Evolutionary conservation across 306 rosid genomes (phyloP), one percentile per base, ranked within the genome.

Genomic region (Malus sieversii): DNA sequence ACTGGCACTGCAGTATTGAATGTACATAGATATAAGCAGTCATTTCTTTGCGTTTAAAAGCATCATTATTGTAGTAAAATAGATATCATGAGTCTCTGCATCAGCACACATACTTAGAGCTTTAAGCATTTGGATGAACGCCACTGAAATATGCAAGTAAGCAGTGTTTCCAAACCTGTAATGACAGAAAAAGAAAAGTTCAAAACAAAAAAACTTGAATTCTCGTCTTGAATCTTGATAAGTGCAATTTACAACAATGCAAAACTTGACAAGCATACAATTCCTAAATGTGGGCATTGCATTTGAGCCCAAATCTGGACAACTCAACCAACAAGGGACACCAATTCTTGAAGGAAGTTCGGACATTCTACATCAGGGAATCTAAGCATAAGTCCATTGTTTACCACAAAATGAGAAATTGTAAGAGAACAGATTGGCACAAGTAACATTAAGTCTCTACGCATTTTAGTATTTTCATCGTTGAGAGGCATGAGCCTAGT

Each of bases 91-190:
- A 12, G 30, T 62, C 70, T 29, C 48, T 3, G 38, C 32, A 25
- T 73, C 19, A 35, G 58, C 12, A 25, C 63, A 82, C 97, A 48
- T 89, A 93, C 98, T 93, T 71, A 89, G 82, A 78, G 98, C 99
- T 81, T 95, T 95, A 77, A 95, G 99, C 99, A 95, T 95, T 87
- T 95, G 99, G 84, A 95, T 95, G 85, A 95, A 95, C 76, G 99
- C 97, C 86, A 96, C 99, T 77, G 99, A 96, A 64, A 96, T 96
- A 84, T 87, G 93, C 86, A 96, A 86, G 85, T 90, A 96, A 46
- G 98, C 98, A 18, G 99, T 92, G 86, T 96, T 96, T 52, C 99
- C 99, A 86, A 96, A 92, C 99, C 99, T 96, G 81, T 60, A 68
- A 74, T 78, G 68, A 70, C 52, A 57, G 76, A 66, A 58, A 46